phyloP scores from a whole-genome alignment of 2,329 filamentous ascomycete species.

The Macroventuria anomochaeta region DNA sequence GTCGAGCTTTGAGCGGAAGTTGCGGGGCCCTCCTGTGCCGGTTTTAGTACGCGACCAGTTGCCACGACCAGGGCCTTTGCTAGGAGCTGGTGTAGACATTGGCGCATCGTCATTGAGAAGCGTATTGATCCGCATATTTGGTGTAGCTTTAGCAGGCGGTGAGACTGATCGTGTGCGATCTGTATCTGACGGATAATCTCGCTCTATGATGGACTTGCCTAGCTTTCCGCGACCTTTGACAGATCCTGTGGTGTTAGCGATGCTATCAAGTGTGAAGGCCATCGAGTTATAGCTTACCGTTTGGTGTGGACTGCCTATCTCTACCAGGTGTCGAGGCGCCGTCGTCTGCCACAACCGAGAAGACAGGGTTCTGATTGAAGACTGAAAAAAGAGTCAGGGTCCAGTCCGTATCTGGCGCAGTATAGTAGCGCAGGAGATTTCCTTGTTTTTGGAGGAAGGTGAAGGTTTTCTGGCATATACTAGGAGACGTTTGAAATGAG shows the following conservation, averaged over 20 bases:
- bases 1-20: conserved; percentile 47
- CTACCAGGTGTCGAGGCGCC: conserved; percentile 49
- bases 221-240: conserved; percentile 45
- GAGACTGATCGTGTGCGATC: conserved; percentile 56
- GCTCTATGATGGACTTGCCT: conserved; percentile 42
- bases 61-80: conserved; percentile 57
- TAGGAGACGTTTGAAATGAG: neutral
- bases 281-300: conserved; percentile 28
- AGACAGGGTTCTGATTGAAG: conserved; percentile 52
- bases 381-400: conserved; percentile 29
- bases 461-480: no score
- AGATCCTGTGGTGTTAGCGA: conserved; percentile 34
- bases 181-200: conserved; percentile 53
- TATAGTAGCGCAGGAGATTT: neutral
- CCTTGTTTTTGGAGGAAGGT: no score
- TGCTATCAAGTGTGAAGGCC: neutral
- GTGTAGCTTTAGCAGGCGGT: conserved; percentile 48
- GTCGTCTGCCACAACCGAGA: conserved; percentile 50
- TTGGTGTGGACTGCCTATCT: conserved; percentile 50
- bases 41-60: conserved; percentile 55
- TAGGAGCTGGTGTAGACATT: conserved; percentile 37
- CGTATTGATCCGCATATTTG: conserved; percentile 57
- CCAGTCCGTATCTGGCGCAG: neutral
- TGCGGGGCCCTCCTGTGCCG: conserved; percentile 29
- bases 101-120: conserved; percentile 55